Evolutionary conservation across 2,329 filamentous ascomycete genomes (phyloP).

Genomic region (Colletotrichum orbiculare): DNA sequence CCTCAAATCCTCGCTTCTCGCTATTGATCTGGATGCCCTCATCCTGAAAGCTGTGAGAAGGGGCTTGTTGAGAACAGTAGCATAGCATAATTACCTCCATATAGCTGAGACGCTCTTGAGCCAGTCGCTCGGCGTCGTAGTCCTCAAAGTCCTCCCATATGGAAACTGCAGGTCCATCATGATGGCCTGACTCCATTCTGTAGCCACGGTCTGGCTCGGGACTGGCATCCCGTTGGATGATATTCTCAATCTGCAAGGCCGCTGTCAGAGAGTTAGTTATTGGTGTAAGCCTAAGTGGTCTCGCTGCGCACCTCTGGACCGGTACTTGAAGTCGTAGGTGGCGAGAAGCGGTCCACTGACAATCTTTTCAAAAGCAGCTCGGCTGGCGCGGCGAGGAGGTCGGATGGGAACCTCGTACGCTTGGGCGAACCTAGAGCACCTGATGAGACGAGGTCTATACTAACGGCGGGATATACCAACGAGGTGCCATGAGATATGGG

Average conservation of each 20-base stretch:
- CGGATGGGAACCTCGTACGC: background rate
- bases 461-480: constrained; percentile 37
- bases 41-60: constrained; percentile 8
- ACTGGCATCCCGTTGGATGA: constrained; percentile 43
- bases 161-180: background rate
- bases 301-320: constrained; percentile 41
- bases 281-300: background rate
- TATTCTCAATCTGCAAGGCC: constrained; percentile 44
- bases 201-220: constrained; percentile 27
- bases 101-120: constrained; percentile 37
- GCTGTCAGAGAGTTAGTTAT: constrained; percentile 36
- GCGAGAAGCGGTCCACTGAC: constrained; percentile 41
- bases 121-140: background rate
- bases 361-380: background rate
- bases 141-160: background rate
- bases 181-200: background rate
- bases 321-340: constrained; percentile 46
- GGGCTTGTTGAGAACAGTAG: background rate
- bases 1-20: constrained; percentile 42
- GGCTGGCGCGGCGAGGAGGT: background rate
- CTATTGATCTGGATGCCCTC: constrained; percentile 35
- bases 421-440: constrained; percentile 4
- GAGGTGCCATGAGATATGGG: constrained; percentile 47
- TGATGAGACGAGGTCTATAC: background rate
- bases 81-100: constrained; percentile 38